Conservation (phyloP, 805 yeast genomes). For the Barnettozyma wickerhamii region DNA sequence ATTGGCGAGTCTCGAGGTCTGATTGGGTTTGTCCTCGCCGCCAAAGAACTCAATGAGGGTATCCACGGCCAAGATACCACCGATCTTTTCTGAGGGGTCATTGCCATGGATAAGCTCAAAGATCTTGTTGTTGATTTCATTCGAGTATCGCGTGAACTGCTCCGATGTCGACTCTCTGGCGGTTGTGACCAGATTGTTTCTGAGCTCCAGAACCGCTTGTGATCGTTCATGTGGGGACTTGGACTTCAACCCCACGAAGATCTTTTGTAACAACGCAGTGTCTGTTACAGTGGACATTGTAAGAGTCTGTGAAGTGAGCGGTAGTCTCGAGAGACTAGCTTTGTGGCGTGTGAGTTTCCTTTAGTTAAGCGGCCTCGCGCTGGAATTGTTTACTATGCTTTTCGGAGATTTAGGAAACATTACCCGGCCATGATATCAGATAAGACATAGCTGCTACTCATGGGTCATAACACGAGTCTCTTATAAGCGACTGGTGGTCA, state of each 20-base stretch:
- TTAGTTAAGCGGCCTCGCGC: not conserved
- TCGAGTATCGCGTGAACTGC: constrained; percentile 75
- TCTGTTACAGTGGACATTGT: constrained; percentile 11
- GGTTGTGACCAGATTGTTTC: constrained; percentile 62
- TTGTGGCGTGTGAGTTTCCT: not conserved
- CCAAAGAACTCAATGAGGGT: constrained; percentile 81
- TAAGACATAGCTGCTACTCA: too few species aligned
- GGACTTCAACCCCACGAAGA: constrained; percentile 35
- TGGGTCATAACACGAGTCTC: too few species aligned
- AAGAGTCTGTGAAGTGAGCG: not conserved
- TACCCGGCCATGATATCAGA: constrained; percentile 2
- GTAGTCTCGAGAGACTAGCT: not conserved
- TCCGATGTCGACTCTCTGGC: constrained; percentile 82
- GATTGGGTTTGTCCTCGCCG: constrained; percentile 82
- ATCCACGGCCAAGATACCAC: constrained; percentile 89
- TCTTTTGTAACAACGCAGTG: constrained; percentile 30
- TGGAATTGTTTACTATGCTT: not conserved
- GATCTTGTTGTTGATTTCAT: constrained; percentile 80
- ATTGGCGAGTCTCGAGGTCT: constrained; percentile 87
- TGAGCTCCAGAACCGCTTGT: constrained; percentile 64
- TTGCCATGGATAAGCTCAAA: constrained; percentile 79
- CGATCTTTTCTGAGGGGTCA: constrained; percentile 69
- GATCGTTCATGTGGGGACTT: constrained; percentile 30
- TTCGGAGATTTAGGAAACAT: not conserved
- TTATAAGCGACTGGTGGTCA: not conserved